Evolutionary conservation across 2,329 filamentous ascomycete species (phyloP), one percentile per base, ranked within the genome.

Genomic region (Grosmannia huntii): DNA sequence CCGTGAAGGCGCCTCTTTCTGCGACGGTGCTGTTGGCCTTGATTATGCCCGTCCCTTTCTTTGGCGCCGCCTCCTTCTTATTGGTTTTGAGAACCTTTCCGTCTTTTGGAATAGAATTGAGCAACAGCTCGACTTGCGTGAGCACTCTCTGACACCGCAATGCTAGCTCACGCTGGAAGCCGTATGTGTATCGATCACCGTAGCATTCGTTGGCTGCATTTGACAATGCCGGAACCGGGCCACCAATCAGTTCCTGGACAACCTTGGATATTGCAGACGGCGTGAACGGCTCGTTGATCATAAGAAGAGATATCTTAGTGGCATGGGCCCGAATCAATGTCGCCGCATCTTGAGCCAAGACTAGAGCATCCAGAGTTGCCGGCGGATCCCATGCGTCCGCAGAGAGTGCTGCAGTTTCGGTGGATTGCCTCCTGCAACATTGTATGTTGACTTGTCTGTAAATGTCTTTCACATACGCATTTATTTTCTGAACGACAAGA

Each of bases 261-360:
- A 95, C 83, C 27, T 79, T 84, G 11, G 72, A 73, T 38, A 95
- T 77, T 5, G 89, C 91, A 0, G 85, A 84, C 0, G 89, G 84
- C 0, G 90, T 94, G 64, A 95, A 95, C 0, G 92, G 91, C 21
- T 89, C 81, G 66, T 89, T 96, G 66, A 95, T 87, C 1, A 94
- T 81, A 14, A 97, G 80, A 0, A 96, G 84, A 0, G 89, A 92
- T 28, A 96, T 78, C 62, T 95, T 96, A 6, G 90, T 96, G 1
- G 85, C 82, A 68, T 96, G 90, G 0, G 90, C 89, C 68, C 83
- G 85, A 60, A 96, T 82, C 5, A 95, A 77, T 28, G 78, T 81
- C 0, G 89, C 81, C 0, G 87, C 80, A 65, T 91, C 86, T 65
- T 81, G 80, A 38, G 91, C 82, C 59, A 92, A 78, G 16, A 82